Conservation (phyloP, 2,329 filamentous ascomycete genomes). For the Aspergillus texensis region DNA sequence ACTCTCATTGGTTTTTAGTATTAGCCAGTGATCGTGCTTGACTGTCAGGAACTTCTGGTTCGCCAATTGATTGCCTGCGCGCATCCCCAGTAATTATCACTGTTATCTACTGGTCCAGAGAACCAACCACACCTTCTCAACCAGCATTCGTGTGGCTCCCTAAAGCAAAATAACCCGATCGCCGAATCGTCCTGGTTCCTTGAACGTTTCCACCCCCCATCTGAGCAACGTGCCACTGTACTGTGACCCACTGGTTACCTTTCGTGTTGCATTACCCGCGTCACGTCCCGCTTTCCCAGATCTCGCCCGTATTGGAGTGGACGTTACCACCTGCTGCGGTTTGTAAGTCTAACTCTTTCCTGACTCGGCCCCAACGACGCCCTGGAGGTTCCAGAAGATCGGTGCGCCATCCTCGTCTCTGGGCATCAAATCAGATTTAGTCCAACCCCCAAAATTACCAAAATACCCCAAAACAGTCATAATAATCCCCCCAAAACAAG, state of each 20-base stretch:
- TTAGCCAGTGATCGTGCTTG: slow-evolving; percentile 27
- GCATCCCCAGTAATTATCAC: slow-evolving; percentile 30
- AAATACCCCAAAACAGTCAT: slow-evolving; percentile 4
- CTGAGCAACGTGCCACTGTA: slow-evolving; percentile 34
- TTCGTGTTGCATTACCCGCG: slow-evolving; percentile 33
- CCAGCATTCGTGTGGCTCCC: slow-evolving; percentile 16
- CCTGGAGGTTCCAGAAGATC: slow-evolving; percentile 14
- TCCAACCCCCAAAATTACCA: slow-evolving; percentile 6
- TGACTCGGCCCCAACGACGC: slow-evolving; percentile 8
- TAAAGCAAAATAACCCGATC: slow-evolving; percentile 20
- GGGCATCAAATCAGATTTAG: slow-evolving; percentile 16
- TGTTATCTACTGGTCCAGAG: slow-evolving; percentile 20
- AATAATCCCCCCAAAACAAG: slow-evolving; percentile 2
- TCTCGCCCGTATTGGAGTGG: slow-evolving; percentile 24
- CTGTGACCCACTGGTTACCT: slow-evolving; percentile 35
- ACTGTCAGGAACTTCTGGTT: slow-evolving; percentile 37
- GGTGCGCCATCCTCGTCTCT: slow-evolving; percentile 11
- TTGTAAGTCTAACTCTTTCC: slow-evolving; percentile 12
- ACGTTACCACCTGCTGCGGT: slow-evolving; percentile 28
- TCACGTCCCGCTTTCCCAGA: slow-evolving; percentile 21
- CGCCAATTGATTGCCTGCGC: slow-evolving; percentile 40
- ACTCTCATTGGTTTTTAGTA: slow-evolving; percentile 21
- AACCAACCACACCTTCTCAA: slow-evolving; percentile 17
- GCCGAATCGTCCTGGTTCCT: slow-evolving; percentile 14
- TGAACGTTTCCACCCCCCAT: slow-evolving; percentile 14